Evolutionary conservation across 768 basidiomycete species (phyloP).

Genomic region (Mrakia gelida): DNA sequence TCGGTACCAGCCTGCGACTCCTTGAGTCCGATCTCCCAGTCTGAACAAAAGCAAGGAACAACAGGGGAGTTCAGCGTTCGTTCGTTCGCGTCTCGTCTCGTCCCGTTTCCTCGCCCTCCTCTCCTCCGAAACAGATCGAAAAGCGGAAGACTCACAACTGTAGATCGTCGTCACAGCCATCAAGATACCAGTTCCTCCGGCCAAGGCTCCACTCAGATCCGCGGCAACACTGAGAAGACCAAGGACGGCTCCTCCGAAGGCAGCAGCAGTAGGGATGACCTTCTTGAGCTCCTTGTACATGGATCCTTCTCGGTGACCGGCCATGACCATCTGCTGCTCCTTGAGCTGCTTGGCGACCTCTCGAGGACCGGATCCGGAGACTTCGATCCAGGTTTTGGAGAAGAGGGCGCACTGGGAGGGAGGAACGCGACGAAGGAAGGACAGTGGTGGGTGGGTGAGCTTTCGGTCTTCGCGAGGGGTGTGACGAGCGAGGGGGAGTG

Average conservation of each 20-base stretch:
- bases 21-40: conserved; percentile 93
- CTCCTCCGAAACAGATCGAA: not conserved
- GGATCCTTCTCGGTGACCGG: conserved; percentile 85
- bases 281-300: conserved; percentile 99
- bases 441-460: not conserved
- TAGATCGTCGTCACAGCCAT: conserved; percentile 99
- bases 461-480: not conserved
- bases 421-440: not conserved
- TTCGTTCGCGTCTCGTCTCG: not conserved
- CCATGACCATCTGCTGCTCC: conserved; percentile 88
- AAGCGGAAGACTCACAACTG: conserved; percentile 57
- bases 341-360: conserved; percentile 98
- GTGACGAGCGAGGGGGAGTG: not conserved
- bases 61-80: conserved; percentile 16
- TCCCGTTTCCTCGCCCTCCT: not conserved
- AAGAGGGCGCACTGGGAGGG: conserved; percentile 70
- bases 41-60: conserved; percentile 47
- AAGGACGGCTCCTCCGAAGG: conserved; percentile 94
- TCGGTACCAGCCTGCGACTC: conserved; percentile 39
- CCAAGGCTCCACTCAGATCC: conserved; percentile 92
- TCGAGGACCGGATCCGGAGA: conserved; percentile 89
- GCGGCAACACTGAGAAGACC: conserved; percentile 85
- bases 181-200: conserved; percentile 75
- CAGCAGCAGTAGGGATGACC: conserved; percentile 94
- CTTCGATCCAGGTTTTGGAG: conserved; percentile 99